Percentiles rank a stretch among this genome's conserved stretches.
These are phyloP conservation scores for Adansonia madagascariensis DNA, from an alignment of 441 rosid genomes.

Conservation along the genomic window DNA sequence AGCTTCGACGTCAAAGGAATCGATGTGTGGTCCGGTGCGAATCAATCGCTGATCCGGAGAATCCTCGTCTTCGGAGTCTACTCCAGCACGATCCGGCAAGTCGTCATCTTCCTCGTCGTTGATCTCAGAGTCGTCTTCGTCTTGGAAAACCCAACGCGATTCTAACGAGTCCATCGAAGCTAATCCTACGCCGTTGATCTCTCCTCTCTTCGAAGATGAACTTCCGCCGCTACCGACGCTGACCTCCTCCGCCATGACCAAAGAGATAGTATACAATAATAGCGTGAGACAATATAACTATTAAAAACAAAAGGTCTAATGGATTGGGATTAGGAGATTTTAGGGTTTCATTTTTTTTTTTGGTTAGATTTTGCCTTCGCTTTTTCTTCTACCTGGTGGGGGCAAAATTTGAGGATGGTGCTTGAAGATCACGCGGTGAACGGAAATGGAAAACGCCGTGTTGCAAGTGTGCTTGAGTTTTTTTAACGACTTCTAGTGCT, in stretches of 20 bases:
- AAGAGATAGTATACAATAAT: background rate
- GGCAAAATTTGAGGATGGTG: background rate
- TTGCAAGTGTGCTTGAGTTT: background rate
- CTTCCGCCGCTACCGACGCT: slow-evolving; percentile 46
- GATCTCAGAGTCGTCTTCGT: slow-evolving; percentile 75
- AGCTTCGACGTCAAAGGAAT: slow-evolving; percentile 96
- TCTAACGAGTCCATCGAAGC: slow-evolving; percentile 76
- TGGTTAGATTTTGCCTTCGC: background rate
- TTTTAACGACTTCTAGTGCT: slow-evolving; percentile 12
- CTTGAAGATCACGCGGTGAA: slow-evolving; percentile 27
- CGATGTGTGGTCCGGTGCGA: slow-evolving; percentile 87
- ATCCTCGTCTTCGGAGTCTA: slow-evolving; percentile 84
- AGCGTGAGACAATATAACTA: background rate
- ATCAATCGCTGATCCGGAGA: slow-evolving; percentile 71
- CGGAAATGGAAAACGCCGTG: slow-evolving; percentile 22
- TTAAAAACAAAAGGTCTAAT: background rate
- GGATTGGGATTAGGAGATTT: background rate
- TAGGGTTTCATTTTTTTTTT: slow-evolving; percentile 19
- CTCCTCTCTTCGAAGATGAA: slow-evolving; percentile 50
- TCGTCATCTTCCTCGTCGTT: slow-evolving; percentile 52
- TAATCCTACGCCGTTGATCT: slow-evolving; percentile 48
- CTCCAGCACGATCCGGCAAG: slow-evolving; percentile 37
- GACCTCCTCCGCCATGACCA: slow-evolving; percentile 44
- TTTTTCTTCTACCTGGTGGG: no score
- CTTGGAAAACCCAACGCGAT: slow-evolving; percentile 93